A percentile compares a stretch with the other conserved stretches of the same genome.
Evolutionary conservation across 1,139 yeast species (phyloP).

Genomic region (Magnusiomyces tetraspermus): DNA sequence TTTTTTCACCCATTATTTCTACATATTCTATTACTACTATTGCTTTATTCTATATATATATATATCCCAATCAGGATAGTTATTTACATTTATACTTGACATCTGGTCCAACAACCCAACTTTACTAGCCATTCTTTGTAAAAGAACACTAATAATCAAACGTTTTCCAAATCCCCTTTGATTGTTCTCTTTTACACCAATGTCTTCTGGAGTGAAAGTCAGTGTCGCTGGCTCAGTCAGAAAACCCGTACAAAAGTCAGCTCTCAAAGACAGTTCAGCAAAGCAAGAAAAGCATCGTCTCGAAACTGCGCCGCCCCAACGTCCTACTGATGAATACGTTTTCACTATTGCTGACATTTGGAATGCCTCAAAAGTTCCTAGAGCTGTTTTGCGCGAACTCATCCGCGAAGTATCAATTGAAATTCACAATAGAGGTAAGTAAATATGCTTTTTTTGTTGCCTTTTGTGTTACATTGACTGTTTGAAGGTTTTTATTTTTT

Average conservation of each 20-base stretch:
- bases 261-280: neutral
- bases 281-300: neutral
- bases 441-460: too few relatives aligned
- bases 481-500: neutral
- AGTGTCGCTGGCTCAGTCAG: neutral
- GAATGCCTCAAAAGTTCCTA: neutral
- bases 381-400: neutral
- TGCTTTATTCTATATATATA: too few relatives aligned
- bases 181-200: neutral
- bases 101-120: too few relatives aligned
- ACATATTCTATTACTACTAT: too few relatives aligned
- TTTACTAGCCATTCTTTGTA: too few relatives aligned
- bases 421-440: slow-evolving; percentile 1
- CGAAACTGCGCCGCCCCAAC: neutral
- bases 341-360: neutral
- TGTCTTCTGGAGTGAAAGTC: neutral
- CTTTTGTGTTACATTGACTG: too few relatives aligned
- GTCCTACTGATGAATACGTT: neutral
- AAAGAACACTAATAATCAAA: too few relatives aligned
- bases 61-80: too few relatives aligned
- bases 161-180: too few relatives aligned
- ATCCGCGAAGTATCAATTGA: neutral
- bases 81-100: too few relatives aligned
- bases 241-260: neutral
- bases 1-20: too few relatives aligned